These are phyloP conservation scores for Phytophthora capsici DNA, from an alignment of 352 stramenopile genomes.

Conservation along the genomic window DNA sequence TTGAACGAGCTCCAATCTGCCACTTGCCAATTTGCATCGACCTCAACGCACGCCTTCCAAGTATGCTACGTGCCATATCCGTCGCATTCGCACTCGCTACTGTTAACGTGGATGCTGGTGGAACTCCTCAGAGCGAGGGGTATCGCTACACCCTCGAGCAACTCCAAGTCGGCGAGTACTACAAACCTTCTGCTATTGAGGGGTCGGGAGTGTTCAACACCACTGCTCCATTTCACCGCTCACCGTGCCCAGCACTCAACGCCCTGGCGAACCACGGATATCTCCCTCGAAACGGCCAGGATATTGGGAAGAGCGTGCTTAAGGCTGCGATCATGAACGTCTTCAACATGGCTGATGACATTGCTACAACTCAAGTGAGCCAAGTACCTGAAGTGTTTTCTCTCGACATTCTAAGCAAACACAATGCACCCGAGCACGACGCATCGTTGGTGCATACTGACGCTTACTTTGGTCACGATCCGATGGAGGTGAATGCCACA, in stretches of 20 bases:
- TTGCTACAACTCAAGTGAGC: conserved; percentile 14
- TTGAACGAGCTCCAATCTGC: neutral
- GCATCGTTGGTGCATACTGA: conserved; percentile 45
- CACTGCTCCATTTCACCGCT: conserved; percentile 34
- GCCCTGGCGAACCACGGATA: conserved; percentile 57
- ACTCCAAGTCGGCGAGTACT: conserved; percentile 36
- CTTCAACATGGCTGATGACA: conserved; percentile 40
- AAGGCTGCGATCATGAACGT: conserved; percentile 36
- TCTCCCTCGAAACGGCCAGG: conserved; percentile 42
- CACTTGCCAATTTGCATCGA: conserved; percentile 20
- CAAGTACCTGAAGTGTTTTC: conserved; percentile 26
- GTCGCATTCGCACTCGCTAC: conserved; percentile 3
- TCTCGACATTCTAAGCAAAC: conserved; percentile 42
- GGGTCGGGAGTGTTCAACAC: conserved; percentile 34
- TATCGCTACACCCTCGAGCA: conserved; percentile 13
- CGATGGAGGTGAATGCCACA: conserved; percentile 32
- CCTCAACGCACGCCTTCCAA: neutral
- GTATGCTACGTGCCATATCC: conserved; percentile 6
- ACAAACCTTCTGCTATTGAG: conserved; percentile 29
- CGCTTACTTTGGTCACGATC: conserved; percentile 37
- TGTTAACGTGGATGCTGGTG: neutral
- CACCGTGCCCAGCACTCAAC: conserved; percentile 57
- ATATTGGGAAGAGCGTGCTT: conserved; percentile 28
- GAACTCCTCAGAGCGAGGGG: conserved; percentile 1
- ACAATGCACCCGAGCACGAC: conserved; percentile 48